phyloP scores from a whole-genome alignment of 768 basidiomycete species.

The Trametes cinnabarina region DNA sequence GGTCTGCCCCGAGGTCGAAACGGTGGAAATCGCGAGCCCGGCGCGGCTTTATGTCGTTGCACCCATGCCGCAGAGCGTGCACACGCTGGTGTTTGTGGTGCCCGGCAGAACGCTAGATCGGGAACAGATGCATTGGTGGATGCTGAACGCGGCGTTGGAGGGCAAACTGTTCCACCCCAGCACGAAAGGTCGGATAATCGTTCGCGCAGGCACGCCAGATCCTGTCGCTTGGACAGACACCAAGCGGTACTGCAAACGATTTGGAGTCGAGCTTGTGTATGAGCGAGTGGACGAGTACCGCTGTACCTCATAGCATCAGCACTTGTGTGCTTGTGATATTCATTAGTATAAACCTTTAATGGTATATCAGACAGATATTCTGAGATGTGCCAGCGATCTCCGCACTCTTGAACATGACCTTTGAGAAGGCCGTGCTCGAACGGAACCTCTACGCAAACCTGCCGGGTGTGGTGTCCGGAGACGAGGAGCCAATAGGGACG shows the following conservation, averaged over 20 bases:
- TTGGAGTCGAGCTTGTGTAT: constrained; percentile 9
- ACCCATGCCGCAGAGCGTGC: constrained; percentile 15
- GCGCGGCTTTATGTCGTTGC: constrained; percentile 12
- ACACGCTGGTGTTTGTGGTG: constrained; percentile 12
- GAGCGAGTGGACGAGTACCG: constrained; percentile 12
- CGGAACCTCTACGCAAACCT: too few species aligned
- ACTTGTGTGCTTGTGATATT: too few species aligned
- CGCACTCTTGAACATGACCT: too few species aligned
- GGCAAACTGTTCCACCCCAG: constrained; percentile 7
- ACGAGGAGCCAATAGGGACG: constrained; percentile 3
- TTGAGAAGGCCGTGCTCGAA: too few species aligned
- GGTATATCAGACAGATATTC: too few species aligned
- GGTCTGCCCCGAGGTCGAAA: constrained; percentile 16
- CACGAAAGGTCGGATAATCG: constrained; percentile 2
- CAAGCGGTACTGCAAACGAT: constrained; percentile 4
- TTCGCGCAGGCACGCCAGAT: constrained; percentile 17
- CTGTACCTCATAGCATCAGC: neutral
- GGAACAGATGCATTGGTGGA: constrained; percentile 18
- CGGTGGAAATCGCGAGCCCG: constrained; percentile 10
- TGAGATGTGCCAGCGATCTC: too few species aligned
- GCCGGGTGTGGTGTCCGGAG: neutral
- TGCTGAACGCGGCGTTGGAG: constrained; percentile 11
- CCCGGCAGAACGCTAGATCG: neutral
- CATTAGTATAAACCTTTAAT: too few species aligned
- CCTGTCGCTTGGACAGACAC: constrained; percentile 2